These are phyloP conservation scores for Tulasnella calospora DNA, from an alignment of 768 basidiomycete genomes.

Conservation along the genomic window DNA sequence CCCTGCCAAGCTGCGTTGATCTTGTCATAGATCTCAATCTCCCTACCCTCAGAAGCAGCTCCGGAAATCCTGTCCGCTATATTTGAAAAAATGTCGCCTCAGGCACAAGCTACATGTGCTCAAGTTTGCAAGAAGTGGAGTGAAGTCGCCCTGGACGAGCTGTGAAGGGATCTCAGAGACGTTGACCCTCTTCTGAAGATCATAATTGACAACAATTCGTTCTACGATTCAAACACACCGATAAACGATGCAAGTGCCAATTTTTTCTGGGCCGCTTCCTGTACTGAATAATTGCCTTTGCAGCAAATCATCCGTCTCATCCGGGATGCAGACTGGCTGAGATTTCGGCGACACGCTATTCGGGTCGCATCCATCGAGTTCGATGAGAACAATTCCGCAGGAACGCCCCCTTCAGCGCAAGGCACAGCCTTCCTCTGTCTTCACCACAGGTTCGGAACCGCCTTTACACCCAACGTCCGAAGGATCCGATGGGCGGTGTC, in stretches of 20 bases:
- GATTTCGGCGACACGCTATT: background rate
- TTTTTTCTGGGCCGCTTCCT: background rate
- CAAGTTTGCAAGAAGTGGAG: background rate
- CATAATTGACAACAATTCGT: background rate
- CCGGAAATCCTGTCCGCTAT: background rate
- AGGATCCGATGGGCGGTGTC: background rate
- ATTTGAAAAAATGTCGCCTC: background rate
- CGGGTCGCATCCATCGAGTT: background rate
- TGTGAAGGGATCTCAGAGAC: background rate
- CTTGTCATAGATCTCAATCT: background rate
- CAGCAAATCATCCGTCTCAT: background rate
- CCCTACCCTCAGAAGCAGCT: background rate
- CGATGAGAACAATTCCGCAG: background rate
- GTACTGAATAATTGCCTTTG: background rate
- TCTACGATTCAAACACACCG: background rate
- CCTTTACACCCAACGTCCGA: background rate
- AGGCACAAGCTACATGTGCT: background rate
- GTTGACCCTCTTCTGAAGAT: background rate
- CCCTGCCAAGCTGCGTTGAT: too few relatives aligned
- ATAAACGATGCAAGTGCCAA: background rate
- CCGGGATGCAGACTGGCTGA: background rate
- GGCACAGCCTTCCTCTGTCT: background rate
- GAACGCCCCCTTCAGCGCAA: background rate
- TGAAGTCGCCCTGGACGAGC: background rate
- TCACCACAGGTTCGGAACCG: background rate